These are phyloP conservation scores for Xenoacremonium recifei DNA, from an alignment of 2,329 filamentous ascomycete species.

Conservation along the genomic window DNA sequence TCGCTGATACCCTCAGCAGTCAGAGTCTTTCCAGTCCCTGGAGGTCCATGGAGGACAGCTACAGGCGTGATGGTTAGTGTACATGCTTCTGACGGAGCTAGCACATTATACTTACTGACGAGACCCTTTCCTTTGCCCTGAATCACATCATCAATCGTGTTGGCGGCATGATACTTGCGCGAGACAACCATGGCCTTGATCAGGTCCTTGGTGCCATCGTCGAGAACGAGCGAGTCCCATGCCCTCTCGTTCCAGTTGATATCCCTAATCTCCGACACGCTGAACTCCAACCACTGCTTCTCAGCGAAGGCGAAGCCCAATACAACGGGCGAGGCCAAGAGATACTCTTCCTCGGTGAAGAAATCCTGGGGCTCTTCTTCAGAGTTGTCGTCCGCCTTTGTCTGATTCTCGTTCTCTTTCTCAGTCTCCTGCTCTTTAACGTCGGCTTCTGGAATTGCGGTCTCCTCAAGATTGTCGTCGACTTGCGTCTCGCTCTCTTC, in stretches of 20 bases:
- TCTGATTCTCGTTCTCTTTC: conserved; percentile 21
- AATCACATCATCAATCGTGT: conserved; percentile 80
- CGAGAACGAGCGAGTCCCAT: conserved; percentile 77
- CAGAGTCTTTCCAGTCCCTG: conserved; percentile 85
- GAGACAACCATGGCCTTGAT: conserved; percentile 77
- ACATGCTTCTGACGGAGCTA: neutral
- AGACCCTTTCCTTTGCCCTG: conserved; percentile 85
- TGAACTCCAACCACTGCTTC: conserved; percentile 88
- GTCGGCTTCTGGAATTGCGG: too few relatives aligned
- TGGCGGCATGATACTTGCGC: conserved; percentile 77
- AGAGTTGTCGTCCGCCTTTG: neutral
- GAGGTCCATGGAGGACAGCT: conserved; percentile 77
- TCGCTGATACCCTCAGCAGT: conserved; percentile 87
- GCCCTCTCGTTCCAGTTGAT: conserved; percentile 84
- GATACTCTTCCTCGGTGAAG: conserved; percentile 79
- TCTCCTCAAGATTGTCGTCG: conserved; percentile 1
- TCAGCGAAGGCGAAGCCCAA: conserved; percentile 85
- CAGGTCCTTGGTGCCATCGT: conserved; percentile 59
- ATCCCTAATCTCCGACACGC: conserved; percentile 73
- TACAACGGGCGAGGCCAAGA: conserved; percentile 81
- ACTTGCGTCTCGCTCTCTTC: conserved; percentile 7
- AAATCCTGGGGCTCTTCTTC: conserved; percentile 34
- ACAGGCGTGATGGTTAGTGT: conserved; percentile 15
- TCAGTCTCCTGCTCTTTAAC: conserved; percentile 7
- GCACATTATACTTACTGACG: conserved; percentile 48